These are phyloP conservation scores for Theobroma cacao DNA, from an alignment of 345 rosid species.

Conservation along the genomic window DNA sequence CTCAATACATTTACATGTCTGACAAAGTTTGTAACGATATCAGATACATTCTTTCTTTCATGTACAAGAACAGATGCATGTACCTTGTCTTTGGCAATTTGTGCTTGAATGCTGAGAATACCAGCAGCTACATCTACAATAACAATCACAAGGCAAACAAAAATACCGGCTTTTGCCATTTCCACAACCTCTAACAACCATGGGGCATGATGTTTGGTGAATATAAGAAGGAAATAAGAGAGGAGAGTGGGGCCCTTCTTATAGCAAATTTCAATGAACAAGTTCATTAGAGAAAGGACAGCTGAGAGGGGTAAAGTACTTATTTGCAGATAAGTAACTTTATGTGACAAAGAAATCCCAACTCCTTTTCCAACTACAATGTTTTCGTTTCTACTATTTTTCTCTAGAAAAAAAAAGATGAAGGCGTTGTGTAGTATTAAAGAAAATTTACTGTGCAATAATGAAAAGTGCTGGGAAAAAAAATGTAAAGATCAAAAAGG, in stretches of 20 bases:
- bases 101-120: constrained; percentile 25
- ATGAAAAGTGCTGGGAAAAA: too few relatives aligned
- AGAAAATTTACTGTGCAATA: too few relatives aligned
- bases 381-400: neutral
- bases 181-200: neutral
- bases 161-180: constrained; percentile 6
- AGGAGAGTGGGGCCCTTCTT: neutral
- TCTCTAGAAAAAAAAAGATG: too few relatives aligned
- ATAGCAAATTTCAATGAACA: neutral
- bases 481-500: too few relatives aligned
- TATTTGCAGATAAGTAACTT: neutral
- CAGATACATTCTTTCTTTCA: neutral
- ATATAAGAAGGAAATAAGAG: neutral
- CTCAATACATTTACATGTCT: neutral
- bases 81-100: constrained; percentile 23
- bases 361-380: neutral
- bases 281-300: neutral
- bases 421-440: too few relatives aligned
- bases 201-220: neutral
- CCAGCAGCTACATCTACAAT: constrained; percentile 27
- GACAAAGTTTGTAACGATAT: neutral
- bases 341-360: neutral
- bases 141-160: constrained; percentile 24
- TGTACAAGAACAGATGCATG: neutral
- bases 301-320: neutral